Conservation (phyloP, 352 stramenopile species). For the Globisporangium perplexum region DNA sequence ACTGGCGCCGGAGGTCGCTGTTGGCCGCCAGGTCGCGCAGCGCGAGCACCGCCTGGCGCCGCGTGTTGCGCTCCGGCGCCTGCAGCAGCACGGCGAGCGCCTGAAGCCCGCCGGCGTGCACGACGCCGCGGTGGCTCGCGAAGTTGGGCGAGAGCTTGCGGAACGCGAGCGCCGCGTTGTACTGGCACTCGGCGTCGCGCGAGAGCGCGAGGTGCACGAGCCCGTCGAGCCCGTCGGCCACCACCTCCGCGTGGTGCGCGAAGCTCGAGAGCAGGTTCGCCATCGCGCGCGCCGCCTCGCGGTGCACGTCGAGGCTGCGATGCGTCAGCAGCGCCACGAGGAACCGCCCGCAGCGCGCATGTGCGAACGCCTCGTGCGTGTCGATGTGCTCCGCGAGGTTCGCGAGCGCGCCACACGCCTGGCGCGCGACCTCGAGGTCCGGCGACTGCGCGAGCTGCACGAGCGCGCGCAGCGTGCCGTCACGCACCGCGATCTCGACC, state of each 20-base stretch:
- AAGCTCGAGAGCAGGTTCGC: conserved; percentile 94
- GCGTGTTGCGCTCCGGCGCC: conserved; percentile 89
- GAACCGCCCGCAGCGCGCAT: conserved; percentile 60
- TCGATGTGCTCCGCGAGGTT: conserved; percentile 94
- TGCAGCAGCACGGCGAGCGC: conserved; percentile 91
- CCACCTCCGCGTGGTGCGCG: conserved; percentile 89
- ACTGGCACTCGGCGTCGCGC: conserved; percentile 92
- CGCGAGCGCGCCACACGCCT: conserved; percentile 89
- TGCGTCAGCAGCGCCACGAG: conserved; percentile 82
- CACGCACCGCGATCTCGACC: conserved; percentile 83
- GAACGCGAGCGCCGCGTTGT: conserved; percentile 92
- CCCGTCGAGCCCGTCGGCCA: conserved; percentile 85
- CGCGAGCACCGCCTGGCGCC: conserved; percentile 85
- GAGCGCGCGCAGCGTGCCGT: conserved; percentile 71
- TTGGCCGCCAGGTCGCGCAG: conserved; percentile 89
- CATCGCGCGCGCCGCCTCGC: conserved; percentile 90
- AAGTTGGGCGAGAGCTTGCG: conserved; percentile 93
- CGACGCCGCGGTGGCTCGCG: conserved; percentile 78
- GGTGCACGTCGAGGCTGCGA: conserved; percentile 88
- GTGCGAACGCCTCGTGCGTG: conserved; percentile 88
- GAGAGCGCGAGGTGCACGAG: conserved; percentile 89
- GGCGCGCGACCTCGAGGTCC: conserved; percentile 90
- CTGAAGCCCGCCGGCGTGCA: conserved; percentile 87
- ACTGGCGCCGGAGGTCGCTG: conserved; percentile 82
- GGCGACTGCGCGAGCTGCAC: conserved; percentile 84